phyloP scores from a whole-genome alignment of 495 filamentous ascomycete species.

The Tuber borchii region DNA sequence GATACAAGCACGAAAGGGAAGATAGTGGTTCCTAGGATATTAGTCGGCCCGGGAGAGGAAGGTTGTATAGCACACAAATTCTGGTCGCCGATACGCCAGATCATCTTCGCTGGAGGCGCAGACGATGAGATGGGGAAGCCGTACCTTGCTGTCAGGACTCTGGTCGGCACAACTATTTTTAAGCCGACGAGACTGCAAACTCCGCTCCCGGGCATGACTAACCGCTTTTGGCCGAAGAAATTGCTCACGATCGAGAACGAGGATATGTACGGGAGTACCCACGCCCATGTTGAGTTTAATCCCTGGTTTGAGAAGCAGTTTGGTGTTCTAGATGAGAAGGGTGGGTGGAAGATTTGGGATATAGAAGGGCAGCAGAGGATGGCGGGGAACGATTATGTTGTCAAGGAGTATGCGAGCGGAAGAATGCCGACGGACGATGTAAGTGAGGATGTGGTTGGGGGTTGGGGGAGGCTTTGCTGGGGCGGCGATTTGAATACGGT shows the following conservation, averaged over 20 bases:
- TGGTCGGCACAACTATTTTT: constrained; percentile 15
- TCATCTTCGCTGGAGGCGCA: constrained; percentile 9
- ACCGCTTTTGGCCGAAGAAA: not conserved
- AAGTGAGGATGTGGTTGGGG: not conserved
- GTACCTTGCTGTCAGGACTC: constrained; percentile 25
- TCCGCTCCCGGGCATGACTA: constrained; percentile 4
- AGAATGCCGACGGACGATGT: constrained; percentile 8
- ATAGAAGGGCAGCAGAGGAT: constrained; percentile 47
- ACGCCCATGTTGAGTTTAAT: constrained; percentile 72
- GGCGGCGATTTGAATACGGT: constrained; percentile 29
- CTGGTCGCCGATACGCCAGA: constrained; percentile 13
- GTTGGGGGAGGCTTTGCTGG: constrained; percentile 36
- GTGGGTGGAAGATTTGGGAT: constrained; percentile 72
- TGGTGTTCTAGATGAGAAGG: constrained; percentile 63
- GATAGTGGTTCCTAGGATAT: not conserved
- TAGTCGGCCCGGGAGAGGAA: not conserved
- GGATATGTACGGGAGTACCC: constrained; percentile 35
- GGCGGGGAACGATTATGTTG: not conserved
- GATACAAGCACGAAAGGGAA: not conserved
- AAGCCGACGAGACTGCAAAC: constrained; percentile 6
- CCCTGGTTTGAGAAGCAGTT: constrained; percentile 60
- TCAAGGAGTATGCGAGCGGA: constrained; percentile 14
- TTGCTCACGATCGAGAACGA: constrained; percentile 9
- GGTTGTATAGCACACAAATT: not conserved
- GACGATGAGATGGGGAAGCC: constrained; percentile 7